Percentiles rank a stretch among this genome's conserved stretches.
Conservation (phyloP, 2,329 filamentous ascomycete species). For the Fusarium nanum region DNA sequence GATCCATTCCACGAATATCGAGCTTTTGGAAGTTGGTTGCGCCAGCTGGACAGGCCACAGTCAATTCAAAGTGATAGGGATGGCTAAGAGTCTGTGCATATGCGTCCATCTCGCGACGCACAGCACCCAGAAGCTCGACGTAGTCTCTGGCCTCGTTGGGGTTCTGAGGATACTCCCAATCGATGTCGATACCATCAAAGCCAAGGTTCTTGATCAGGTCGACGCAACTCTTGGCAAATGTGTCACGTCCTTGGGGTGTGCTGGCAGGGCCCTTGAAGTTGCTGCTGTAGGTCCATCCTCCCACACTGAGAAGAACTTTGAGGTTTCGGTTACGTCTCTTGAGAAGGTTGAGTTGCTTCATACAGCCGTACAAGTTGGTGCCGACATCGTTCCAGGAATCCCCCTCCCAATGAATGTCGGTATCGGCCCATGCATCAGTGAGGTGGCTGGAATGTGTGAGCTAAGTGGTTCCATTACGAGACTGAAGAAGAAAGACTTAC, state of each 20-base stretch:
- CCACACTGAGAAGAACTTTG: constrained; percentile 87
- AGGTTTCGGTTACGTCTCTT: constrained; percentile 85
- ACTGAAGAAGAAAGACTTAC: constrained; percentile 51
- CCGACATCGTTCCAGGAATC: constrained; percentile 78
- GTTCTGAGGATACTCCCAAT: constrained; percentile 75
- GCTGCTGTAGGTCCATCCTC: constrained; percentile 90
- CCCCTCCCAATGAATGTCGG: constrained; percentile 78
- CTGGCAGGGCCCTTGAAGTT: constrained; percentile 84
- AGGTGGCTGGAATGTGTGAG: constrained; percentile 55
- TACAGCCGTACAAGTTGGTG: constrained; percentile 86
- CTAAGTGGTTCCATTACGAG: neutral
- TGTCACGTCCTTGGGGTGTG: constrained; percentile 73
- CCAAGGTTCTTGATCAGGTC: constrained; percentile 82
- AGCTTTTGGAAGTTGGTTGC: constrained; percentile 71
- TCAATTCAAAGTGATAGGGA: constrained; percentile 70
- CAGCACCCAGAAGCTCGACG: constrained; percentile 68
- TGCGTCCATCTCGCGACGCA: constrained; percentile 67
- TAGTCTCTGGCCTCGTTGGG: constrained; percentile 66
- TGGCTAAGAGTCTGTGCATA: constrained; percentile 60
- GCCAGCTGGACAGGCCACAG: constrained; percentile 73
- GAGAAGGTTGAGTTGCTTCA: constrained; percentile 88
- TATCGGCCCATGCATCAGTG: constrained; percentile 73
- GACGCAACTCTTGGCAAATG: constrained; percentile 80
- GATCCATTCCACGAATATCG: constrained; percentile 73
- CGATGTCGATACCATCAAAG: constrained; percentile 77